Base-by-base conservation (phyloP, 805 yeast genomes). In the Lachancea quebecensis region DNA sequence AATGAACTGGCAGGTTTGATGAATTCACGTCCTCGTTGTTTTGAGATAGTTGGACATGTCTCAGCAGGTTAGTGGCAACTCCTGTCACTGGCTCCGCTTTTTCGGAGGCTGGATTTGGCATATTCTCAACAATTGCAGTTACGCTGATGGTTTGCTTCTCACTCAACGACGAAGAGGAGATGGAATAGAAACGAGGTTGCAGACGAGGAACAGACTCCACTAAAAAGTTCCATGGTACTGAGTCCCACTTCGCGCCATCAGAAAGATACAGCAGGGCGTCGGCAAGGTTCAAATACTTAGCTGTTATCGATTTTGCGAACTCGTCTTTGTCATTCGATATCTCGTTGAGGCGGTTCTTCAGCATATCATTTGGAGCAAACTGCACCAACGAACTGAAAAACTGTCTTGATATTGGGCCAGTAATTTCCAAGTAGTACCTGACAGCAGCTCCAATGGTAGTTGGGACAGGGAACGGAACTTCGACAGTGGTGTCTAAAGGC, bases 121-220 rank as follows among this genome's bases (percentile, higher is more conserved):
- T 75, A 40, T 81, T 77, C 70, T 93, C 98, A 36, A 91, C 96
- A 42, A 90, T 95, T 2, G 96, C 96, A 15, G 98, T 93, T 48
- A 90, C 73, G 54, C 87, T 88, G 47, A 90, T 75, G 15, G 75
- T 74, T 42, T 81, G 74, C 62, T 87, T 87, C 58, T 87, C 93
- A 46, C 80, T 74, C 43, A 79, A 65, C 1, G 95, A 82, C 4
- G 96, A 87, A 1, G 97, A 90, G 2, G 97, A 90, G 54, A 91
- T 91, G 17, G 98, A 91, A 68, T 91, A 91, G 70, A 88, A 91
- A 66, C 99, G 90, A 35, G 97, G 96, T 65, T 85, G 95, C 59
- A 93, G 70, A 55, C 80, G 85, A 36, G 89, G 77, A 50, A 93
- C 65, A 28, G 83, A 75, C 70, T 91, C 99, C 55, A 90, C 71